A percentile compares a stretch with the other conserved stretches of the same genome.
These are phyloP conservation scores for Nematodospora valgi DNA, from an alignment of 805 yeast genomes.

Conservation along the genomic window DNA sequence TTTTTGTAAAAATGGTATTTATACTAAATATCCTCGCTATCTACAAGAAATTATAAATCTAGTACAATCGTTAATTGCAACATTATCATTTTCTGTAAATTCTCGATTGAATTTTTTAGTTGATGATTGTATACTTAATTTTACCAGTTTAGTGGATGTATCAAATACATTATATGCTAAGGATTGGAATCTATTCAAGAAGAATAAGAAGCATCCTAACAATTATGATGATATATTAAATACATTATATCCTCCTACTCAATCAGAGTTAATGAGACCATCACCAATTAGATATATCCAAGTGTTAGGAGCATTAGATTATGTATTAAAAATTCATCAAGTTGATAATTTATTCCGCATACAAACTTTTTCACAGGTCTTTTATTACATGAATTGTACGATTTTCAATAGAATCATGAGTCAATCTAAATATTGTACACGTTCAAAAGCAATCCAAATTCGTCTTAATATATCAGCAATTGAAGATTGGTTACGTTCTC, in stretches of 20 bases:
- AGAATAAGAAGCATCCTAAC: slow-evolving; percentile 38
- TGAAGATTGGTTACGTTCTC: slow-evolving; percentile 90
- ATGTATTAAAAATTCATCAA: slow-evolving; percentile 77
- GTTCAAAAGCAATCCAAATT: slow-evolving; percentile 86
- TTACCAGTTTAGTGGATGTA: slow-evolving; percentile 79
- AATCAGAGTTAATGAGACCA: slow-evolving; percentile 76
- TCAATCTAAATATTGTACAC: slow-evolving; percentile 66
- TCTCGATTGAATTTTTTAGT: slow-evolving; percentile 53
- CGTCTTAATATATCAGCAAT: slow-evolving; percentile 79
- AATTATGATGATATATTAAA: slow-evolving; percentile 71
- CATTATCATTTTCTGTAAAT: slow-evolving; percentile 63
- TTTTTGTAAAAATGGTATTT: slow-evolving; percentile 60
- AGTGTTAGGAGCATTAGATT: slow-evolving; percentile 81
- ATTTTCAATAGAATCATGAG: slow-evolving; percentile 71
- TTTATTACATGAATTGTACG: slow-evolving; percentile 71
- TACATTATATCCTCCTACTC: slow-evolving; percentile 82
- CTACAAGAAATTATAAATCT: slow-evolving; percentile 64
- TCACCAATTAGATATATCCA: slow-evolving; percentile 86
- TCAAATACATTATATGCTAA: slow-evolving; percentile 73
- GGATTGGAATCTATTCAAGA: slow-evolving; percentile 54
- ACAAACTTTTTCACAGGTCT: slow-evolving; percentile 73
- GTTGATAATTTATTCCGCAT: slow-evolving; percentile 75
- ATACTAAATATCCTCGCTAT: slow-evolving; percentile 50
- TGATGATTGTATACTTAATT: slow-evolving; percentile 69
- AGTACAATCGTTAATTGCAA: slow-evolving; percentile 58